These are phyloP conservation scores for Huntiella moniliformis DNA, from an alignment of 2,329 filamentous ascomycete species.

Conservation along the genomic window DNA sequence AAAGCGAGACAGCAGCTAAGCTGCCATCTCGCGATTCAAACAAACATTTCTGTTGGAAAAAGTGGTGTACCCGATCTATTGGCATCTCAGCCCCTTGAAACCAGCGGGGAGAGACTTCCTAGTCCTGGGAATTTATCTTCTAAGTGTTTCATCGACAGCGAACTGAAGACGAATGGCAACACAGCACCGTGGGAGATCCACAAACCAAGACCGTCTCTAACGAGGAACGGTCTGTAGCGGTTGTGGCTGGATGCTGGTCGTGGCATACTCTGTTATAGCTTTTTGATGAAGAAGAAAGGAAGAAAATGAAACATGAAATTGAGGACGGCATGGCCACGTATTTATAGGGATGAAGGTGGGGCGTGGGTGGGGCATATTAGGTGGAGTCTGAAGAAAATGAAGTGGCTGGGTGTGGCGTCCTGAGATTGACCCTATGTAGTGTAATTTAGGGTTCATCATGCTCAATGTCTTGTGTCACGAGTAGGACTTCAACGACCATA, in stretches of 20 bases:
- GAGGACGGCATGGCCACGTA: not conserved
- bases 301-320: conserved; percentile 8
- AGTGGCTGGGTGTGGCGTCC: not conserved
- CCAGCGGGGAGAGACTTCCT: conserved; percentile 12
- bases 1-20: too few relatives aligned
- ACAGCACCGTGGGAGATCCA: conserved; percentile 11
- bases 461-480: too few relatives aligned
- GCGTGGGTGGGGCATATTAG: not conserved
- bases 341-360: conserved; percentile 7
- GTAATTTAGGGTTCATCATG: not conserved
- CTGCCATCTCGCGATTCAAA: not conserved
- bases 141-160: conserved; percentile 10
- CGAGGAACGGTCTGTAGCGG: not conserved
- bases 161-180: conserved; percentile 12
- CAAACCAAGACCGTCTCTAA: not conserved
- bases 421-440: not conserved
- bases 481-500: too few relatives aligned
- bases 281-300: conserved; percentile 12
- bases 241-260: conserved; percentile 11
- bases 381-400: not conserved
- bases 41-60: not conserved
- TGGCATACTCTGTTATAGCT: conserved; percentile 13
- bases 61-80: conserved; percentile 12
- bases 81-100: conserved; percentile 12
- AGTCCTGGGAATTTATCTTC: conserved; percentile 13